phyloP scores from a whole-genome alignment of 257 asterid genomes.

The Solanum chmielewskii region DNA sequence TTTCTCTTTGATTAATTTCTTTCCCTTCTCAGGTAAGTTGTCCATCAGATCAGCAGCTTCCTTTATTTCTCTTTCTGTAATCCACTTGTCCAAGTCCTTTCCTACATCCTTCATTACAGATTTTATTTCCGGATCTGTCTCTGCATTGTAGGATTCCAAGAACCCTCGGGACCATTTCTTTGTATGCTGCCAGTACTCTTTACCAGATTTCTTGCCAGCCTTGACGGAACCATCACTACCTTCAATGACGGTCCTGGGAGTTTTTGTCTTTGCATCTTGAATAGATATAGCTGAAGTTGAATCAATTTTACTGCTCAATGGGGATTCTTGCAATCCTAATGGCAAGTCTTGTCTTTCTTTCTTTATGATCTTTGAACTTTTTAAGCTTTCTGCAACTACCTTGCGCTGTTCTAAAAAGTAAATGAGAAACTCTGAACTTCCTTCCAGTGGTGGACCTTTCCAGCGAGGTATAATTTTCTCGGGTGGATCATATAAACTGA shows the following conservation, averaged over 20 bases:
- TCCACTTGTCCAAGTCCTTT: slow-evolving; percentile 91
- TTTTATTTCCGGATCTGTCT: slow-evolving; percentile 76
- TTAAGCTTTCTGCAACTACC: slow-evolving; percentile 24
- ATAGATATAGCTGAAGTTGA: slow-evolving; percentile 10
- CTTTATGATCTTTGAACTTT: slow-evolving; percentile 24
- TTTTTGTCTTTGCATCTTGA: slow-evolving; percentile 14
- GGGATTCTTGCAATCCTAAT: slow-evolving; percentile 27
- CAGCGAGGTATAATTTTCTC: slow-evolving; percentile 88
- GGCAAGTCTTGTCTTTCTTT: slow-evolving; percentile 7
- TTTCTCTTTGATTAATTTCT: slow-evolving; percentile 44
- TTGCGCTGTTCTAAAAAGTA: slow-evolving; percentile 34
- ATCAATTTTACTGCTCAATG: slow-evolving; percentile 16
- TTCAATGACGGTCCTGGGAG: slow-evolving; percentile 65
- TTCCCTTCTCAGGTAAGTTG: slow-evolving; percentile 65
- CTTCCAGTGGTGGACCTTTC: slow-evolving; percentile 75
- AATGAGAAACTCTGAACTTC: slow-evolving; percentile 49
- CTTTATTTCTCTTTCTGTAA: slow-evolving; percentile 84
- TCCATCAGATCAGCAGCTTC: slow-evolving; percentile 76
- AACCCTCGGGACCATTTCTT: slow-evolving; percentile 93
- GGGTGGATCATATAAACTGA: slow-evolving; percentile 76
- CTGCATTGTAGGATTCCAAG: slow-evolving; percentile 69
- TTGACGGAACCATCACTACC: slow-evolving; percentile 80
- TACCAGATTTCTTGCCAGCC: slow-evolving; percentile 72
- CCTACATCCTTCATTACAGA: slow-evolving; percentile 71
- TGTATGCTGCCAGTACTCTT: slow-evolving; percentile 92